Conservation (phyloP, 805 yeast genomes). For the Saturnispora saitoi region DNA sequence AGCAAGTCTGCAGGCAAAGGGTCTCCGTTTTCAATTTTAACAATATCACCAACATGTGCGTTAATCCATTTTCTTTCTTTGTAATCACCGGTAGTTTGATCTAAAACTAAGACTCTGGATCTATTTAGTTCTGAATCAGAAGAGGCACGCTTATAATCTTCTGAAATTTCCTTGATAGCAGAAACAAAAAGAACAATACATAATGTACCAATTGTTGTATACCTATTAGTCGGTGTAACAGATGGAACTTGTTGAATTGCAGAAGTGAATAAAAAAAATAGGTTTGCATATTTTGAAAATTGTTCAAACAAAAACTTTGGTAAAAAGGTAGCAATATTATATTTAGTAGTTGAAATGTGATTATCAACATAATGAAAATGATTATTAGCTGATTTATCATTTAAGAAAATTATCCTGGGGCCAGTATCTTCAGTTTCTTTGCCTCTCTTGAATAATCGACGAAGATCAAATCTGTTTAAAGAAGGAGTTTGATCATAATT, state of each 20-base stretch:
- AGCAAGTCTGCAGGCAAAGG: constrained; percentile 91
- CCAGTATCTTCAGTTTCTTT: constrained; percentile 26
- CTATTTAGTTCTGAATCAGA: constrained; percentile 84
- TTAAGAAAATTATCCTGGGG: constrained; percentile 61
- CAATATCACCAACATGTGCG: constrained; percentile 85
- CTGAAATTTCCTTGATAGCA: constrained; percentile 84
- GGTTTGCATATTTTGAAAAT: constrained; percentile 92
- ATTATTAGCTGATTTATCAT: constrained; percentile 49
- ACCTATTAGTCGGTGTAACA: constrained; percentile 93
- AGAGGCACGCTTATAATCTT: constrained; percentile 77
- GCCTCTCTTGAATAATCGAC: constrained; percentile 19
- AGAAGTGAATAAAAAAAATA: constrained; percentile 88
- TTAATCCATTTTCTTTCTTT: constrained; percentile 70
- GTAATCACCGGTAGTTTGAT: constrained; percentile 51
- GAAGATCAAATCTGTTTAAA: constrained; percentile 22
- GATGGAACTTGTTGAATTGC: constrained; percentile 94
- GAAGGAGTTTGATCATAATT: constrained; percentile 18
- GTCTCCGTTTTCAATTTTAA: constrained; percentile 76
- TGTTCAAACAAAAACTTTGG: constrained; percentile 96
- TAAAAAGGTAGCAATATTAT: constrained; percentile 83
- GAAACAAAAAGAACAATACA: constrained; percentile 79
- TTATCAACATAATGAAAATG: constrained; percentile 61
- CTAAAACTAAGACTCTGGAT: constrained; percentile 62
- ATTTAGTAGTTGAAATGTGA: constrained; percentile 90
- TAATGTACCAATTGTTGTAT: constrained; percentile 89